phyloP scores from a whole-genome alignment of 495 filamentous ascomycete species.

The Annulohypoxylon nitens region DNA sequence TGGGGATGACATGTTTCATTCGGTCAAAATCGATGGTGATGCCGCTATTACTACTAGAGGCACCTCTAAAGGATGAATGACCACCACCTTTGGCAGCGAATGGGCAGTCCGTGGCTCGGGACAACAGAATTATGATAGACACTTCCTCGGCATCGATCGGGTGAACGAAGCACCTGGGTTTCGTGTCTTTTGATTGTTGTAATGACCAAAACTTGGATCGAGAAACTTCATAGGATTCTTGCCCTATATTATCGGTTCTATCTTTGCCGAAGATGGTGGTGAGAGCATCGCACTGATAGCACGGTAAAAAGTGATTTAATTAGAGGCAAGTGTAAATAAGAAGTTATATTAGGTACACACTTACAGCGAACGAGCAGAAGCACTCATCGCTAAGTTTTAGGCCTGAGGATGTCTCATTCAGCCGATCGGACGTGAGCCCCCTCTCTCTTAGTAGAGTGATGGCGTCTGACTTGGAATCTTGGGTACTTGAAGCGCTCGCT shows the following conservation, averaged over 20 bases:
- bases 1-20: constrained; percentile 53
- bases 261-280: constrained; percentile 18
- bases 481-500: background rate
- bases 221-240: constrained; percentile 28
- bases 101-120: constrained; percentile 51
- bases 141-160: constrained; percentile 52
- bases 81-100: constrained; percentile 57
- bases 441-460: constrained; percentile 5
- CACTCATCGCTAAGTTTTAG: constrained; percentile 15
- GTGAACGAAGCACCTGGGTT: constrained; percentile 53
- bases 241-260: constrained; percentile 20
- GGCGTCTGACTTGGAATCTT: constrained; percentile 1
- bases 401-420: constrained; percentile 18
- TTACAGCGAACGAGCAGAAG: constrained; percentile 34
- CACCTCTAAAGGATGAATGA: constrained; percentile 55
- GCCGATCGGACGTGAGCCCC: constrained; percentile 13
- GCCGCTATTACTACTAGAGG: constrained; percentile 56
- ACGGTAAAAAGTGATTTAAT: background rate
- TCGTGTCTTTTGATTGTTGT: constrained; percentile 40
- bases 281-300: constrained; percentile 28
- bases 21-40: constrained; percentile 63
- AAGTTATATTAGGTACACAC: background rate
- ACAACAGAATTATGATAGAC: constrained; percentile 47
- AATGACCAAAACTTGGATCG: constrained; percentile 39
- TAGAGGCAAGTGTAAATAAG: background rate